These are phyloP conservation scores for Ananas comosus DNA, from an alignment of 176 grass and related monocot species.

Conservation along the genomic window DNA sequence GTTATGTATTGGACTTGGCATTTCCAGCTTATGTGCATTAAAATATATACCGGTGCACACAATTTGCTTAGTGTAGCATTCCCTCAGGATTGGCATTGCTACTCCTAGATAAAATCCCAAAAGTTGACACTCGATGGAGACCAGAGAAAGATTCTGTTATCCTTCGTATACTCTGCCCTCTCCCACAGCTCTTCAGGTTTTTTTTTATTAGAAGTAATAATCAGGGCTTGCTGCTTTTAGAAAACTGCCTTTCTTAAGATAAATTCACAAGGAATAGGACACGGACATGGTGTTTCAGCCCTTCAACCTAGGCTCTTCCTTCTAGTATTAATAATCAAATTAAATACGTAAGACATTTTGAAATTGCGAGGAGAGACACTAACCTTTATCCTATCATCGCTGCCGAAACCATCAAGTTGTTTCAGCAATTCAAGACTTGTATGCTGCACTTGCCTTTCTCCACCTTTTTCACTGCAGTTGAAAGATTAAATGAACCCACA, in stretches of 20 bases:
- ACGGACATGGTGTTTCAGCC: too few species aligned
- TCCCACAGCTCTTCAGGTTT: too few species aligned
- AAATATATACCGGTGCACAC: too few species aligned
- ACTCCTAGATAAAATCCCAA: too few species aligned
- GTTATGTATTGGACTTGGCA: not conserved
- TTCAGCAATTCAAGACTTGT: conserved; percentile 46
- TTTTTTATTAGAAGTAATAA: too few species aligned
- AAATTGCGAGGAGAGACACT: not conserved
- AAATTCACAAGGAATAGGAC: too few species aligned
- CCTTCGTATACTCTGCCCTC: too few species aligned
- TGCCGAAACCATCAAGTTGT: conserved; percentile 49
- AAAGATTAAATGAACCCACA: not conserved
- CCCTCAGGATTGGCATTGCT: too few species aligned
- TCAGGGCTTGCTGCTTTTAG: too few species aligned
- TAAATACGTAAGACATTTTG: not conserved
- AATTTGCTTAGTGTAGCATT: too few species aligned
- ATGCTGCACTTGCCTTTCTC: conserved; percentile 40
- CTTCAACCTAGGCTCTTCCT: too few species aligned
- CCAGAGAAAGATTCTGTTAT: not conserved
- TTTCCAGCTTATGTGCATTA: not conserved
- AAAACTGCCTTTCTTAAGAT: too few species aligned
- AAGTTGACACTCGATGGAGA: not conserved
- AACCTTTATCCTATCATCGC: conserved; percentile 45
- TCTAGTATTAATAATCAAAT: not conserved
- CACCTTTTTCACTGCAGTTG: conserved; percentile 40